A percentile compares a stretch with the other conserved stretches of the same genome.
Conservation (phyloP, 225 moss, liverwort and hornwort species). For the Marchantia paleacea region DNA sequence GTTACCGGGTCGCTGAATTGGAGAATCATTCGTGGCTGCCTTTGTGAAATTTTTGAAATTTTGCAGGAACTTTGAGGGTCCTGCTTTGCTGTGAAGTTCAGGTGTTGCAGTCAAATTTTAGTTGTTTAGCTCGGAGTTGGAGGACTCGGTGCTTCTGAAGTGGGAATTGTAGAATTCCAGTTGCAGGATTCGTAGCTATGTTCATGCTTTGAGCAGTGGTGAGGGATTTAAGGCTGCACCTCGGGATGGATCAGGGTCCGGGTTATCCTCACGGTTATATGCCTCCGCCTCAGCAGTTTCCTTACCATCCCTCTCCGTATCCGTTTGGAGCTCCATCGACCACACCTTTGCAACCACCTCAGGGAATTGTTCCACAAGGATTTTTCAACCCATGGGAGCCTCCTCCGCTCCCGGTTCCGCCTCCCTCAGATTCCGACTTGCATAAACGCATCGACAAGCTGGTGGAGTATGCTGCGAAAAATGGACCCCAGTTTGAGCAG, state of each 20-base stretch:
- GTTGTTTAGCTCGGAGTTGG: neutral
- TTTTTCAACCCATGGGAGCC: conserved; percentile 97
- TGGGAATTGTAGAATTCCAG: neutral
- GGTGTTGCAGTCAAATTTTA: neutral
- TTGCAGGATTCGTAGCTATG: neutral
- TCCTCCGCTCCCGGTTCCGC: conserved; percentile 66
- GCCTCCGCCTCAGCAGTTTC: conserved; percentile 40
- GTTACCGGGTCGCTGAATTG: neutral
- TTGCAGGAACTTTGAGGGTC: neutral
- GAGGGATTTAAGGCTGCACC: neutral
- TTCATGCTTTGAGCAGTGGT: neutral
- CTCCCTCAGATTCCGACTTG: conserved; percentile 73
- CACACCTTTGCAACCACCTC: conserved; percentile 44
- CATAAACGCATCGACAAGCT: conserved; percentile 96
- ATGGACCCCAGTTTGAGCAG: conserved; percentile 96
- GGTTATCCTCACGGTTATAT: conserved; percentile 41
- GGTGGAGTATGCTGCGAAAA: conserved; percentile 96
- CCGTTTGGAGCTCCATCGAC: conserved; percentile 36
- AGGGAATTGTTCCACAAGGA: conserved; percentile 49
- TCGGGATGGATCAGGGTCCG: conserved; percentile 31
- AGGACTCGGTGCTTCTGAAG: neutral
- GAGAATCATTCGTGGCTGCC: neutral
- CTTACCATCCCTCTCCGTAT: conserved; percentile 42
- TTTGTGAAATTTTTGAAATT: neutral
- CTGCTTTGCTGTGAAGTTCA: neutral